Conservation (phyloP, 1,139 yeast species). For the Kodamaea suecica region DNA sequence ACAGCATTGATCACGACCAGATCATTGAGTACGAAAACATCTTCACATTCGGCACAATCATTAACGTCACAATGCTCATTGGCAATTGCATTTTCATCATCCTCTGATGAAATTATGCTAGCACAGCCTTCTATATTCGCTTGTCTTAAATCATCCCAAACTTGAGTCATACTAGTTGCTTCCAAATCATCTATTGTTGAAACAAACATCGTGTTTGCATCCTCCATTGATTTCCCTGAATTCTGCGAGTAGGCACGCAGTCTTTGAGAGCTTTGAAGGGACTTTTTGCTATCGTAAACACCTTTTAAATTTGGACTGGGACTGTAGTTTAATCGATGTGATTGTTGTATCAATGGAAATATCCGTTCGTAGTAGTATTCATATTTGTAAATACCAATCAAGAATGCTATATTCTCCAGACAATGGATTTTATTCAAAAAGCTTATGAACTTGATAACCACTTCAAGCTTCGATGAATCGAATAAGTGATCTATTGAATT, state of each 20-base stretch:
- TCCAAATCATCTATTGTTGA: constrained; percentile 35
- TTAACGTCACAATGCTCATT: no score
- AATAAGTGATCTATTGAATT: constrained; percentile 15
- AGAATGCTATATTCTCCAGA: constrained; percentile 44
- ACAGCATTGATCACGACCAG: neutral
- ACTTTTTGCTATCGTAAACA: neutral
- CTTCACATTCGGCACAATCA: neutral
- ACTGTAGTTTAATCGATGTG: constrained; percentile 14
- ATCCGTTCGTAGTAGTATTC: constrained; percentile 27
- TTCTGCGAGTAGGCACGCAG: neutral
- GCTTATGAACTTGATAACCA: constrained; percentile 15
- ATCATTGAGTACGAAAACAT: neutral
- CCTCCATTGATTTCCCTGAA: constrained; percentile 5
- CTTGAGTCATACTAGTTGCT: constrained; percentile 11
- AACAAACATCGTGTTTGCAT: constrained; percentile 23
- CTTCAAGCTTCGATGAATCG: constrained; percentile 10
- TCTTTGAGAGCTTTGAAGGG: neutral
- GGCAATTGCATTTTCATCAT: neutral
- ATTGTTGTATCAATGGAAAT: constrained; percentile 10
- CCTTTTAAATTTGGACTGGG: constrained; percentile 13
- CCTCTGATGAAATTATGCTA: no score
- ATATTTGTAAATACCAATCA: constrained; percentile 46
- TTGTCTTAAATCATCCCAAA: constrained; percentile 30
- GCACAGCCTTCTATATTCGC: neutral
- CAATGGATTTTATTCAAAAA: constrained; percentile 30